Evolutionary conservation across 225 moss, liverwort and hornwort genomes (phyloP).

Genomic region (Physcomitrellopsis africana): DNA sequence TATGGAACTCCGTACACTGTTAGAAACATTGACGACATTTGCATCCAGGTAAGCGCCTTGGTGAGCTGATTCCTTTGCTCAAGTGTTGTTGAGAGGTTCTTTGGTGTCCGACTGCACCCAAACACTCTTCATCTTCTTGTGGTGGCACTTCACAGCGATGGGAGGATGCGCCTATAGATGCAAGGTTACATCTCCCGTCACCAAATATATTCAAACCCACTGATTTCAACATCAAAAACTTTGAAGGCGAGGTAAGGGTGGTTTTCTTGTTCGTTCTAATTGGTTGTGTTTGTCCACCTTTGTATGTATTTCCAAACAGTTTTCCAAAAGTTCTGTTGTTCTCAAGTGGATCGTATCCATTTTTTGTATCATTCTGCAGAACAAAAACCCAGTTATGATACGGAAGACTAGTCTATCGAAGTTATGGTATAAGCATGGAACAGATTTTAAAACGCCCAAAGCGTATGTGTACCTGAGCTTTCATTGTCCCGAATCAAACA

Average conservation of each 20-base stretch:
- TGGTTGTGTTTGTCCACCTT: not conserved
- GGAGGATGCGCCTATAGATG: conserved; percentile 44
- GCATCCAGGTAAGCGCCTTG: conserved; percentile 45
- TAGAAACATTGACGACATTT: conserved; percentile 43
- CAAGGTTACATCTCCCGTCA: conserved; percentile 60
- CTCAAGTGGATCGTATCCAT: not conserved
- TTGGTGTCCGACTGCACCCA: not conserved
- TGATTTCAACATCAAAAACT: conserved; percentile 57
- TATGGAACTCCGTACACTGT: conserved; percentile 55
- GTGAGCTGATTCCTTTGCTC: not conserved
- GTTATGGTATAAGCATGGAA: conserved; percentile 37
- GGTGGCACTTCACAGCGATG: conserved; percentile 41
- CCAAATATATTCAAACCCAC: conserved; percentile 67
- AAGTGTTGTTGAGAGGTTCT: not conserved
- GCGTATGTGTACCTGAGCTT: conserved; percentile 29
- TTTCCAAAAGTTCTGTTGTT: not conserved
- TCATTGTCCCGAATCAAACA: conserved; percentile 34
- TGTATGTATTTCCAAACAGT: not conserved
- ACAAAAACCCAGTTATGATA: conserved; percentile 44
- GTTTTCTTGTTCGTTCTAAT: not conserved
- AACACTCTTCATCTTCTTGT: not conserved
- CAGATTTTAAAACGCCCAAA: conserved; percentile 31
- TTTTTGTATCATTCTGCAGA: conserved; percentile 29
- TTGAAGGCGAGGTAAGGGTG: conserved; percentile 38
- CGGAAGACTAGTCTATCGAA: conserved; percentile 36